These are phyloP conservation scores for Chloropicon primus DNA, from an alignment of 139 green algal genomes.

Conservation along the genomic window DNA sequence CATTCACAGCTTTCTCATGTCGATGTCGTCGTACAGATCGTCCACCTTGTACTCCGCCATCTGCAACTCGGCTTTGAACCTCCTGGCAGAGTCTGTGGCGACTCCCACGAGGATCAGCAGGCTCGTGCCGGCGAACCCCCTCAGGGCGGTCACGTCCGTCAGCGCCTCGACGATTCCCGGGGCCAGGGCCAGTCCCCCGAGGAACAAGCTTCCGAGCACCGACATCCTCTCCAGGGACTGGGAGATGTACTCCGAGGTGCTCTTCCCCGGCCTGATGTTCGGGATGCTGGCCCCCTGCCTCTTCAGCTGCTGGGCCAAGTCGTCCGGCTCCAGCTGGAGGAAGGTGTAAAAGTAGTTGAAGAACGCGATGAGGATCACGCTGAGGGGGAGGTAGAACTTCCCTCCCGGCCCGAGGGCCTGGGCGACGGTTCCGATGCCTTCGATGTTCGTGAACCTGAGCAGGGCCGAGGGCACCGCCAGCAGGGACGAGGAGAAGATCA, in stretches of 20 bases:
- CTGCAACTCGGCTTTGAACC: conserved; percentile 30
- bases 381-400: conserved; percentile 36
- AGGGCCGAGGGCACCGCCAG: conserved; percentile 71
- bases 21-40: conserved; percentile 2
- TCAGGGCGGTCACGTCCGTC: conserved; percentile 68
- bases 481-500: conserved; percentile 95
- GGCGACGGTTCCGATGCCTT: conserved; percentile 40
- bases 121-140: conserved; percentile 92
- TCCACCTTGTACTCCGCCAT: conserved; percentile 4
- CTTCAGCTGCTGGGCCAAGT: conserved; percentile 95
- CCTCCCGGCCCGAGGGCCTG: conserved; percentile 55
- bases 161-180: conserved; percentile 71
- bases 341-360: conserved; percentile 99
- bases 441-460: conserved; percentile 54
- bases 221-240: conserved; percentile 79
- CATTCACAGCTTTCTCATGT: conserved; percentile 2
- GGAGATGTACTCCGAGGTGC: conserved; percentile 83
- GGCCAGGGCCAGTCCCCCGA: conserved; percentile 71
- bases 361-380: conserved; percentile 82
- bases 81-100: conserved; percentile 84
- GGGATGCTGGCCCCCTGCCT: conserved; percentile 74
- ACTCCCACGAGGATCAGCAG: conserved; percentile 89
- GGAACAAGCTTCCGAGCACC: conserved; percentile 81
- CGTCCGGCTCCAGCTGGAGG: conserved; percentile 93
- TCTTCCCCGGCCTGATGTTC: conserved; percentile 65